These are phyloP conservation scores for Millerozyma miso DNA, from an alignment of 805 yeast species.

Conservation along the genomic window DNA sequence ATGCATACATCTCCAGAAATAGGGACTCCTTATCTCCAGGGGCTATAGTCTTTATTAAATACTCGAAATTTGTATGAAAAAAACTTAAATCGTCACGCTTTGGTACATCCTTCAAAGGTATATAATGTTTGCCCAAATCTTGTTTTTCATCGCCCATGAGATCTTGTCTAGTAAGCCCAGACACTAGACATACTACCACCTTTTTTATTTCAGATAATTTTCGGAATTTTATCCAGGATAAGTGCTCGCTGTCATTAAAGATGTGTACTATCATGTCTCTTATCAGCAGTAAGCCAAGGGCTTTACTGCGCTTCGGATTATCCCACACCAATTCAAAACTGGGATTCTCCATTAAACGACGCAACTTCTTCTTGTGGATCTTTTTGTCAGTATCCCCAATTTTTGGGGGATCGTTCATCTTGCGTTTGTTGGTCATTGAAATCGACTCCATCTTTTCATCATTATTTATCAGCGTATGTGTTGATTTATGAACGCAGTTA, in stretches of 20 bases:
- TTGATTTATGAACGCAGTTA: too few relatives aligned
- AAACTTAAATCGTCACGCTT: conserved; percentile 19
- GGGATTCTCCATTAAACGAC: conserved; percentile 26
- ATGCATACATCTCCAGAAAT: conserved; percentile 51
- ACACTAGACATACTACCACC: conserved; percentile 55
- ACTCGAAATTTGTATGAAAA: conserved; percentile 36
- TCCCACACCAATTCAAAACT: conserved; percentile 10
- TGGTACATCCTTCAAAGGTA: conserved; percentile 5
- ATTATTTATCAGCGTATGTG: too few relatives aligned
- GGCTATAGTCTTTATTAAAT: conserved; percentile 46
- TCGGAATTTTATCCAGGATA: conserved; percentile 41
- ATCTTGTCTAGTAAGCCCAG: conserved; percentile 54
- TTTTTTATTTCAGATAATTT: conserved; percentile 48
- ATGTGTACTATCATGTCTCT: conserved; percentile 16
- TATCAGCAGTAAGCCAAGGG: background rate
- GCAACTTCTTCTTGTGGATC: conserved; percentile 26
- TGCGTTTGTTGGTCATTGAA: too few relatives aligned
- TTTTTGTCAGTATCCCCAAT: conserved; percentile 13
- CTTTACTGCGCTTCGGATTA: conserved; percentile 4
- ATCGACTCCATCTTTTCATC: too few relatives aligned
- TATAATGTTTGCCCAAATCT: conserved; percentile 6
- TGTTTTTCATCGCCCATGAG: conserved; percentile 29
- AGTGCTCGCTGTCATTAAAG: conserved; percentile 19
- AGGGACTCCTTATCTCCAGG: conserved; percentile 65
- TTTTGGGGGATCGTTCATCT: conserved; percentile 6